A percentile compares a stretch with the other conserved stretches of the same genome.
Evolutionary conservation across 2,329 filamentous ascomycete genomes (phyloP).

Genomic region (Clonostachys byssicola): DNA sequence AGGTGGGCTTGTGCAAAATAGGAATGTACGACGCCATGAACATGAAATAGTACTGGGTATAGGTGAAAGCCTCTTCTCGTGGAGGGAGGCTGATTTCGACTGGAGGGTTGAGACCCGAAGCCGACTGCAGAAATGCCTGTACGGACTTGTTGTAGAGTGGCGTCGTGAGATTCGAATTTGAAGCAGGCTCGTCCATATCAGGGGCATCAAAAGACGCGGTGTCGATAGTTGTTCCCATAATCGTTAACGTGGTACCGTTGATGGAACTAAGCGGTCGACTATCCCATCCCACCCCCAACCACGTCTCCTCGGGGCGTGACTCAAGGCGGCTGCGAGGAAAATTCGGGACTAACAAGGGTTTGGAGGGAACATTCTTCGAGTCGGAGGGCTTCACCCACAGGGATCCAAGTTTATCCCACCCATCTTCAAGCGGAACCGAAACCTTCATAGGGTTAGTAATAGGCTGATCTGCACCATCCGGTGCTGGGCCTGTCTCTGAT

Average conservation of each 20-base stretch:
- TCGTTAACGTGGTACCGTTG: conserved; percentile 70
- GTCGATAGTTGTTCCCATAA: conserved; percentile 78
- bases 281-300: conserved; percentile 61
- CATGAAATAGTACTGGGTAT: conserved; percentile 72
- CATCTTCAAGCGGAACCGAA: conserved; percentile 12
- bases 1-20: conserved; percentile 71
- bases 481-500: conserved; percentile 9
- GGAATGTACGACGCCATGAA: conserved; percentile 70
- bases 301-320: conserved; percentile 52
- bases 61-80: conserved; percentile 61
- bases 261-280: conserved; percentile 67
- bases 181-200: conserved; percentile 55
- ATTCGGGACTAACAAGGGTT: conserved; percentile 8
- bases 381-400: conserved; percentile 21
- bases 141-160: conserved; percentile 69
- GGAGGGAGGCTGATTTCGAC: conserved; percentile 57
- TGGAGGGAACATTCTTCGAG: neutral
- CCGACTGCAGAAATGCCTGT: conserved; percentile 63
- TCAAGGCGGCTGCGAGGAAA: conserved; percentile 27
- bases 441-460: conserved; percentile 11
- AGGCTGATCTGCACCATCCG: conserved; percentile 9
- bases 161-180: conserved; percentile 28
- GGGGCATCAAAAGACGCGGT: conserved; percentile 66
- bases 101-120: conserved; percentile 55
- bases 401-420: conserved; percentile 23